These are phyloP conservation scores for Colletotrichum truncatum DNA, from an alignment of 2,329 filamentous ascomycete genomes.

Conservation along the genomic window DNA sequence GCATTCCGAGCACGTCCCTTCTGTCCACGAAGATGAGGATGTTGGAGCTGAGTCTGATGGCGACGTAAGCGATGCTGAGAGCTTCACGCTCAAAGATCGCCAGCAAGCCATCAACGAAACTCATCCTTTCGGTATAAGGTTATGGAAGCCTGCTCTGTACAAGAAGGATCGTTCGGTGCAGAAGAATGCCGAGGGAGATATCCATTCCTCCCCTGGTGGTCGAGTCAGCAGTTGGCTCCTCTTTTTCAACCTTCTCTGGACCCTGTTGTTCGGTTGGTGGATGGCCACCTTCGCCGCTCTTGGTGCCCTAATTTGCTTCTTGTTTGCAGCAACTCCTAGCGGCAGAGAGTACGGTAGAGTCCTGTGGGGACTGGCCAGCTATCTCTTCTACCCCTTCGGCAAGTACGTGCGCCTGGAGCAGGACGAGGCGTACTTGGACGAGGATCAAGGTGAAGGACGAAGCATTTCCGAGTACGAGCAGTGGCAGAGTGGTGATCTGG, in stretches of 20 bases:
- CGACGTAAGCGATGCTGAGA: constrained; percentile 90
- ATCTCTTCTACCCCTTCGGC: constrained; percentile 95
- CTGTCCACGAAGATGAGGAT: constrained; percentile 47
- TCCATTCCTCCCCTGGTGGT: constrained; percentile 92
- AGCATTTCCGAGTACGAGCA: constrained; percentile 99
- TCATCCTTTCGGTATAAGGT: constrained; percentile 97
- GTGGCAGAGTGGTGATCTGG: constrained; percentile 97
- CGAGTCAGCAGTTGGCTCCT: constrained; percentile 86
- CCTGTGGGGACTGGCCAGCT: constrained; percentile 83
- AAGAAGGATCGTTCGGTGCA: constrained; percentile 98
- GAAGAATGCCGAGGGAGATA: constrained; percentile 94
- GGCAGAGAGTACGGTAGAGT: constrained; percentile 87
- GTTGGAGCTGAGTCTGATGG: constrained; percentile 72
- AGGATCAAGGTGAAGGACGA: constrained; percentile 93
- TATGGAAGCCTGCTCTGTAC: constrained; percentile 98
- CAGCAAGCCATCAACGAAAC: constrained; percentile 99
- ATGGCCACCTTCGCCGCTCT: constrained; percentile 79
- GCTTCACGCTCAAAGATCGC: constrained; percentile 95
- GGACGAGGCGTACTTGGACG: constrained; percentile 92
- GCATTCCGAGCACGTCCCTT: constrained; percentile 39
- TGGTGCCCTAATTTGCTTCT: constrained; percentile 80
- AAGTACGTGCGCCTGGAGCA: constrained; percentile 94
- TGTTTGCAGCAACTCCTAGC: constrained; percentile 82
- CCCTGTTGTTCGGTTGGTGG: constrained; percentile 95
- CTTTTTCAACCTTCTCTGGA: constrained; percentile 92